Percentiles rank a stretch among this genome's conserved stretches.
Evolutionary conservation across 345 rosid genomes (phyloP).

Genomic region (Psidium guajava): DNA sequence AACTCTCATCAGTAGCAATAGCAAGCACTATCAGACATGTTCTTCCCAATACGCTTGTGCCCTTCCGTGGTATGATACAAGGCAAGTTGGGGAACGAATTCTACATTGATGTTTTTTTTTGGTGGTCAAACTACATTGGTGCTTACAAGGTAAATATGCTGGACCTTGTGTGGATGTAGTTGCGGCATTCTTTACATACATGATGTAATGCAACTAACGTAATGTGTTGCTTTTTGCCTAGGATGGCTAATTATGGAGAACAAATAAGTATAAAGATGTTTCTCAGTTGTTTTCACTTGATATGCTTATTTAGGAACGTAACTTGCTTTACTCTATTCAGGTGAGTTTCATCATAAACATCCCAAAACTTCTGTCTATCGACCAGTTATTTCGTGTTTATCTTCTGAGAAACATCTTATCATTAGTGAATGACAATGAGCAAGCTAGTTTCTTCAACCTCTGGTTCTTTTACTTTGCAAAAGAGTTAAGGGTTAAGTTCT

Average conservation of each 20-base stretch:
- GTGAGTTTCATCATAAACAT: conserved; percentile 21
- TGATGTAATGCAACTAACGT: background rate
- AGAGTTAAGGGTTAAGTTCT: too few relatives aligned
- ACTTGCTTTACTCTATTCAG: conserved; percentile 55
- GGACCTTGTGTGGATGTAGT: background rate
- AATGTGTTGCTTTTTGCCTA: background rate
- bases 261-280: conserved; percentile 66
- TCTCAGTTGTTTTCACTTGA: conserved; percentile 32
- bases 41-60: conserved; percentile 54
- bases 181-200: background rate
- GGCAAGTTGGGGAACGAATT: conserved; percentile 92
- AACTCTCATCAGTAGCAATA: too few relatives aligned
- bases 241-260: conserved; percentile 77
- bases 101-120: background rate
- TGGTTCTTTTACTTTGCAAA: too few relatives aligned
- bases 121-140: conserved; percentile 38
- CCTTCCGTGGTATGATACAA: conserved; percentile 89
- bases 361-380: too few relatives aligned
- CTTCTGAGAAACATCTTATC: too few relatives aligned
- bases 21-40: conserved; percentile 21
- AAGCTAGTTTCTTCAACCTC: background rate
- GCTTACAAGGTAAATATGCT: conserved; percentile 49
- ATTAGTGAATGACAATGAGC: background rate
- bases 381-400: too few relatives aligned
- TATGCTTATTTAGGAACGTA: conserved; percentile 71